Base-by-base conservation (phyloP, 306 rosid genomes). In the Cucurbita argyrosperma region DNA sequence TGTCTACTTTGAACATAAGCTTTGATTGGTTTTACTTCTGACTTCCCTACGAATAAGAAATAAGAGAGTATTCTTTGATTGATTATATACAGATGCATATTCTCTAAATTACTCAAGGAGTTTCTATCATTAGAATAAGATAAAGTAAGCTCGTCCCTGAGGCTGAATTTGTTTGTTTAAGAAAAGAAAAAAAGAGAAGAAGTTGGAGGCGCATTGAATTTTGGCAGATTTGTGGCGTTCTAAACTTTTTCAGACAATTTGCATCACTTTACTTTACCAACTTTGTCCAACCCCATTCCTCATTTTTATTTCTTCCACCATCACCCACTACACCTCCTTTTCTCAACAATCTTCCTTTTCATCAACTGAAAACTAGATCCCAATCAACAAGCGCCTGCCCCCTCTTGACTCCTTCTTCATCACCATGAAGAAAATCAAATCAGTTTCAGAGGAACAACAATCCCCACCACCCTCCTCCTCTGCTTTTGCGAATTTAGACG, bases 191-290 rank as follows among this genome's bases (percentile, higher is more conserved):
- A 57, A 38, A 23, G 39, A 23, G 14, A 84, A 43, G 84, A 86
- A 83, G 82, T 39, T 57, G 79, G 80, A 87, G 83, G 72, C 71
- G 96, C 98, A 88, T 88, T 93, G 72, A 85, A 85, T 84, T 30
- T 30, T 76, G 80, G 83, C 76, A 67, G 39, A n/a, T 26, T 85
- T 93, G 97, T 93, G 96, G 87, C 87, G 78, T 89, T 89, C 97
- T 89, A 49, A 82, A 62, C 53, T 78, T 13, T 51, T 85, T 52
- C 82, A 79, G 55, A 67, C 73, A 67, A 46, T 67, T 67, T 67
- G 40, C 73, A 19, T 45, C 72, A 67, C 73, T 47, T 46, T 76
- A 46, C 78, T 47, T 46, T 76, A 46, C 78, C 85, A 58, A 46
- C 80, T 65, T 2, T 45, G 38, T 10, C 19, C 72, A 40, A 66